Conservation (phyloP, 106 monocot species). For the Dioscorea dumetorum region DNA sequence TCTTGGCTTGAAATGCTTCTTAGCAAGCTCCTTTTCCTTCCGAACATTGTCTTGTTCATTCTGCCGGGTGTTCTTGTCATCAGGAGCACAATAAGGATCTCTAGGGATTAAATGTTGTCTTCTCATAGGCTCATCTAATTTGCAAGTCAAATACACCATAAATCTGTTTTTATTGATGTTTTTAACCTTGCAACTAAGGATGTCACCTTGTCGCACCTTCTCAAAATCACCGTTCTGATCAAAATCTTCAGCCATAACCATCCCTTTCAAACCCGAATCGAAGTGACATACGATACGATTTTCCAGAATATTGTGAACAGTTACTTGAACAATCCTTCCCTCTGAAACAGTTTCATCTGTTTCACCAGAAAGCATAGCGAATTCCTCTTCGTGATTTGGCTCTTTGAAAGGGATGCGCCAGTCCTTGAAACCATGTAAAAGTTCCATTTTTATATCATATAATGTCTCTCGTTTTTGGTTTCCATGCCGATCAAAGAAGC, state of each 20-base stretch:
- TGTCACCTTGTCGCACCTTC: slow-evolving; percentile 72
- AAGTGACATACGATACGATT: slow-evolving; percentile 58
- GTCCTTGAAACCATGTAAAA: slow-evolving; percentile 80
- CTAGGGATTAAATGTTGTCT: slow-evolving; percentile 14
- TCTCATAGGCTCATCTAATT: slow-evolving; percentile 48
- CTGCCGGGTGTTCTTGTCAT: slow-evolving; percentile 29
- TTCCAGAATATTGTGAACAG: slow-evolving; percentile 62
- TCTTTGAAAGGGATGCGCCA: slow-evolving; percentile 61
- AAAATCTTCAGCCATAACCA: slow-evolving; percentile 56
- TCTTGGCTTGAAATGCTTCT: slow-evolving; percentile 69
- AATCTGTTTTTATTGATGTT: slow-evolving; percentile 59
- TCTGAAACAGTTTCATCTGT: slow-evolving; percentile 92
- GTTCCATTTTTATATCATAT: slow-evolving; percentile 75
- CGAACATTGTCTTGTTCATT: slow-evolving; percentile 55
- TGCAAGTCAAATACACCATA: slow-evolving; percentile 64
- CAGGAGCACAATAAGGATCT: slow-evolving; percentile 43
- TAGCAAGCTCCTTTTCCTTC: slow-evolving; percentile 69
- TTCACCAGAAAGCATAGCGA: slow-evolving; percentile 84
- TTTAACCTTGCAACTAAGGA: slow-evolving; percentile 79
- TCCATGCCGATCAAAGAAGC: slow-evolving; percentile 16
- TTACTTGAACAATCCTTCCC: slow-evolving; percentile 77
- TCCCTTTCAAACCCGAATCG: slow-evolving; percentile 86
- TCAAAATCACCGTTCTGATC: slow-evolving; percentile 44
- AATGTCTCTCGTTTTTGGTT: slow-evolving; percentile 61
- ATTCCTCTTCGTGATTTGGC: slow-evolving; percentile 75